These are phyloP conservation scores for Liriodendron chinense DNA, from an alignment of 164 flowering plant genomes.

Conservation along the genomic window DNA sequence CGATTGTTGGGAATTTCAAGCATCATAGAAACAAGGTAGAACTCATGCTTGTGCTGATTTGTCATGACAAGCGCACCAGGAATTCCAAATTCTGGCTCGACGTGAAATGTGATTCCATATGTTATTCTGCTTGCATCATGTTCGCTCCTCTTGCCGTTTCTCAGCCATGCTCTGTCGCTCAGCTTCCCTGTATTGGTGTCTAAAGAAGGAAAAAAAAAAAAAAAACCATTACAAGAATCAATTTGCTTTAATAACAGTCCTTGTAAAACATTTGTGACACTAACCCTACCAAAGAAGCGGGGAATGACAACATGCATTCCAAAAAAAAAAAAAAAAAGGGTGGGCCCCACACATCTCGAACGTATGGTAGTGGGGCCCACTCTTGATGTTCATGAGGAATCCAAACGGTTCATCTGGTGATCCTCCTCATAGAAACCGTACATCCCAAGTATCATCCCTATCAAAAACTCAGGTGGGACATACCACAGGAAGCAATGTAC, in stretches of 20 bases:
- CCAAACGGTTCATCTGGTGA: too few species aligned
- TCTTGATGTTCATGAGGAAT: too few species aligned
- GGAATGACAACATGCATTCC: too few species aligned
- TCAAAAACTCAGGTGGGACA: too few species aligned
- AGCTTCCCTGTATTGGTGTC: conserved; percentile 39
- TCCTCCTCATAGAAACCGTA: too few species aligned
- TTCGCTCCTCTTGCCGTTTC: conserved; percentile 27
- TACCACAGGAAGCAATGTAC: too few species aligned
- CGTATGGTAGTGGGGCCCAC: neutral
- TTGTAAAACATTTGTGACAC: too few species aligned
- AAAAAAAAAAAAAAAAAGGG: too few species aligned
- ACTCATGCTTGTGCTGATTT: conserved; percentile 35
- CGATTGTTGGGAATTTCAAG: conserved; percentile 18
- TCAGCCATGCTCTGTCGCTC: conserved; percentile 34
- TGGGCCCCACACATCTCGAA: neutral
- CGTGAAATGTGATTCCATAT: conserved; percentile 22
- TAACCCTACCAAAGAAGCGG: too few species aligned
- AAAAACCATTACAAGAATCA: neutral
- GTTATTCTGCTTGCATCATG: conserved; percentile 11
- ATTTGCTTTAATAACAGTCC: too few species aligned
- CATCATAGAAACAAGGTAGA: conserved; percentile 32
- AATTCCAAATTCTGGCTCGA: conserved; percentile 39
- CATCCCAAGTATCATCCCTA: too few species aligned
- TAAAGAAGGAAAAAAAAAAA: neutral
- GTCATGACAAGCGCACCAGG: conserved; percentile 49